phyloP scores from a whole-genome alignment of 441 rosid genomes.

The Erysimum cheiri region DNA sequence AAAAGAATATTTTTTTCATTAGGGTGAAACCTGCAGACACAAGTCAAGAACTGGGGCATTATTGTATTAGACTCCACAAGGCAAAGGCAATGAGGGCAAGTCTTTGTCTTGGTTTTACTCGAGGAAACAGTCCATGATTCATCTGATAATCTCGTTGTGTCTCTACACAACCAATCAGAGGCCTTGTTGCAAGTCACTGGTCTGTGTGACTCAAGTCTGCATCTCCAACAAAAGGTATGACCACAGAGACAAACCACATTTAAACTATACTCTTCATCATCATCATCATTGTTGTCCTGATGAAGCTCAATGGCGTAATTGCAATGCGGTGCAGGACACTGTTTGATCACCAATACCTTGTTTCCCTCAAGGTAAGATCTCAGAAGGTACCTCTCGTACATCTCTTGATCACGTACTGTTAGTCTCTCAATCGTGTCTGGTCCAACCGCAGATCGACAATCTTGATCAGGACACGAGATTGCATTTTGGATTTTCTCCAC shows the following conservation, averaged over 20 bases:
- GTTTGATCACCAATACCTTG: constrained; percentile 9
- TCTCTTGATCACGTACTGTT: not conserved
- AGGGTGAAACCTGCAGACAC: constrained; percentile 36
- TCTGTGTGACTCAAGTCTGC: constrained; percentile 34
- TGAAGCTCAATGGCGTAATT: constrained; percentile 17
- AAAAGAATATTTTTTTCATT: not conserved
- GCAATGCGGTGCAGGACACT: constrained; percentile 32
- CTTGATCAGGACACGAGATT: constrained; percentile 34
- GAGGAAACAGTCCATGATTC: not conserved
- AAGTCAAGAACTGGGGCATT: not conserved
- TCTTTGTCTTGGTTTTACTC: not conserved
- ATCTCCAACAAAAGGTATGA: constrained; percentile 36
- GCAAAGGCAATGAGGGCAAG: constrained; percentile 32
- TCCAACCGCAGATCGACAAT: constrained; percentile 35
- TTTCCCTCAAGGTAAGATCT: constrained; percentile 22
- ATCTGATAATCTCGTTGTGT: not conserved
- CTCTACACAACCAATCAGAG: constrained; percentile 27
- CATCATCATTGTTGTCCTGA: not conserved
- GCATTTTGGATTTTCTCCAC: not conserved
- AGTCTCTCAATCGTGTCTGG: constrained; percentile 30
- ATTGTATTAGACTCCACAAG: not conserved
- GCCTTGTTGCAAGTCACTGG: constrained; percentile 45
- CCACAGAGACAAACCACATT: constrained; percentile 39
- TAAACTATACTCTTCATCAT: not conserved
- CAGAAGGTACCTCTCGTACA: constrained; percentile 23